Evolutionary conservation across 306 rosid genomes (phyloP), one percentile per base, ranked within the genome.

Genomic region (Acacia melanoxylon): DNA sequence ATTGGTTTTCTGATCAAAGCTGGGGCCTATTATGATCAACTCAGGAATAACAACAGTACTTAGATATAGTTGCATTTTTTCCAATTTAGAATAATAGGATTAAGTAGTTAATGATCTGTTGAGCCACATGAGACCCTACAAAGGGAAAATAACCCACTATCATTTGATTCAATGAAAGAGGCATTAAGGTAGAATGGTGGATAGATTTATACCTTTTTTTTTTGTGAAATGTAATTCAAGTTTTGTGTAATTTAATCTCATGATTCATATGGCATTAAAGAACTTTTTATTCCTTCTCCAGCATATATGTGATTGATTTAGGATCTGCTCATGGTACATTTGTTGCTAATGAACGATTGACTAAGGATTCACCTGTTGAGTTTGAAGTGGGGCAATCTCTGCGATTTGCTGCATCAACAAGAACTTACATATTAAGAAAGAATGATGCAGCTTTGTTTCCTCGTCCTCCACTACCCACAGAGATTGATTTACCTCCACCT

Each of bases 311-410:
- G 37, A 92, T 93, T 82, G 99, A 95, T 91, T 81, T 95, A 92
- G 99, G 98, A 48, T 95, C 99, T 84, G 98, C 94, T 2, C 99
- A 95, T 83, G 99, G 99, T 67, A 95, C 99, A 82, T 95, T 93
- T 87, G 99, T 93, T 84, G 99, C 99, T 78, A 95, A 95, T 56
- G 99, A 95, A 85, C 89, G 98, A n/a, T 86, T 93, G 82, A 88
- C 94, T 48, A 95, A 95, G 86, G 98, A 95, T 81, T 91, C 91
- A 22, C 98, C 99, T 0, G 92, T 93, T 74, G 98, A 95, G 89
- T 91, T 95, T 83, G 98, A 95, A 88, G 93, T 86, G 31, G 99
- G 98, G 71, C 99, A 95, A 77, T 95, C 99, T 75, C 83, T 95
- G 88, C 89, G 97, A 71, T 95, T 95, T 87, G 98, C 99, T 72